Conservation (phyloP, 2,329 filamentous ascomycete species). For the Zalaria sp. region DNA sequence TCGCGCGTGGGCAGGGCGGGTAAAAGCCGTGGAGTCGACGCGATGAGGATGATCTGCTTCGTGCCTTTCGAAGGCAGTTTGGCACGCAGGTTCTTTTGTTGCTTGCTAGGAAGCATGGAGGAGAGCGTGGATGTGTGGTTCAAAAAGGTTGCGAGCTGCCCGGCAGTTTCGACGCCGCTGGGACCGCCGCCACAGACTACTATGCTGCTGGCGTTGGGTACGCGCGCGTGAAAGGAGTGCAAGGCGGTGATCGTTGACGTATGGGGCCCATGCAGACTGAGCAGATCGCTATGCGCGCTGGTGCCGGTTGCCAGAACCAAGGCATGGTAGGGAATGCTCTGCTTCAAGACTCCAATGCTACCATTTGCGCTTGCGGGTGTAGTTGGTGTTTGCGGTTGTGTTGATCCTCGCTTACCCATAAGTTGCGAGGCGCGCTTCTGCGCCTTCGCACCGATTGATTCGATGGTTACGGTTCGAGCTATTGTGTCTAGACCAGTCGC, state of each 20-base stretch:
- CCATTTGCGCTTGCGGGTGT: not conserved
- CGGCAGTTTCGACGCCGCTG: constrained; percentile 22
- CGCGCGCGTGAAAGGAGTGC: constrained; percentile 13
- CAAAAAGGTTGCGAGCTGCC: constrained; percentile 20
- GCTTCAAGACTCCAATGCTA: constrained; percentile 1
- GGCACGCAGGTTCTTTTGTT: constrained; percentile 4
- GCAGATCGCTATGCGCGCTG: constrained; percentile 19
- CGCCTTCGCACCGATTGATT: constrained; percentile 9
- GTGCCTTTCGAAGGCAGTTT: constrained; percentile 3
- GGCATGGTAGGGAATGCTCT: constrained; percentile 19
- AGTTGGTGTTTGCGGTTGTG: constrained; percentile 1
- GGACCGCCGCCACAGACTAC: constrained; percentile 22
- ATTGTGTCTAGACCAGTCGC: constrained; percentile 15
- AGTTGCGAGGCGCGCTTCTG: constrained; percentile 6
- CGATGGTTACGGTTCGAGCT: constrained; percentile 13
- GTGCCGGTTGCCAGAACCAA: constrained; percentile 23
- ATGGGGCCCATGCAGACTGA: constrained; percentile 19
- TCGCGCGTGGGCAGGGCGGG: constrained; percentile 14
- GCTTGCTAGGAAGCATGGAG: constrained; percentile 5
- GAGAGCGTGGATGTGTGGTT: constrained; percentile 12
- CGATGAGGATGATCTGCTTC: constrained; percentile 18
- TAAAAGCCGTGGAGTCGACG: constrained; percentile 15
- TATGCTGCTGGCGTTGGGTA: constrained; percentile 18
- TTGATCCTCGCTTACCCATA: constrained; percentile 4
- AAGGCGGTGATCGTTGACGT: constrained; percentile 20